Conservation (phyloP, 495 filamentous ascomycete genomes). For the Daldinia bambusicola region DNA sequence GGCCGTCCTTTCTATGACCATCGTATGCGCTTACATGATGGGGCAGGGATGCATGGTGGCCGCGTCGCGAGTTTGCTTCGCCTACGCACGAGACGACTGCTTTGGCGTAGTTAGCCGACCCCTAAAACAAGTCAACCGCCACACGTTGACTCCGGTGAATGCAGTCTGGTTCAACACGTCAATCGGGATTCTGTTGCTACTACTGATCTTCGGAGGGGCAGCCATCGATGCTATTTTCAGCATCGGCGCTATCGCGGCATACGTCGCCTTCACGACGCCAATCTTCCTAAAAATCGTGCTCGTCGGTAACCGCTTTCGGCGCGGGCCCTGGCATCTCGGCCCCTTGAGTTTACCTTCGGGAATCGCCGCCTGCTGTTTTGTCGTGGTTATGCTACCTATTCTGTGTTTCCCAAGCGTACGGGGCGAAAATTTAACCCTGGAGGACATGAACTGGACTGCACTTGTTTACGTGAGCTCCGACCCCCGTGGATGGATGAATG, state of each 20-base stretch:
- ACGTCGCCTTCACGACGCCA: conserved; percentile 78
- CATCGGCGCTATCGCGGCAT: conserved; percentile 79
- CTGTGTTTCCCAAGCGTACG: conserved; percentile 73
- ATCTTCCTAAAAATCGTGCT: conserved; percentile 81
- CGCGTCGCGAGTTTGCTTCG: conserved; percentile 80
- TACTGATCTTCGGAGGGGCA: conserved; percentile 74
- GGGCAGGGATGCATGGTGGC: conserved; percentile 87
- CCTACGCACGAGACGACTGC: conserved; percentile 81
- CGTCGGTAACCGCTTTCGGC: conserved; percentile 74
- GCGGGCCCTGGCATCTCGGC: conserved; percentile 80
- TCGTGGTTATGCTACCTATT: conserved; percentile 78
- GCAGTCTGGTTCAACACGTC: conserved; percentile 78
- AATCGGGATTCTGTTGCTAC: conserved; percentile 70
- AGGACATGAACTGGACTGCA: conserved; percentile 80
- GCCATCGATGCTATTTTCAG: conserved; percentile 80
- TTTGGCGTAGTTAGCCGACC: conserved; percentile 69
- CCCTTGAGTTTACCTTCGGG: conserved; percentile 70
- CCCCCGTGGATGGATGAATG: background rate
- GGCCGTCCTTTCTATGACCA: conserved; percentile 73
- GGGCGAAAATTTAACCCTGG: conserved; percentile 65
- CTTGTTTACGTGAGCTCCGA: conserved; percentile 68
- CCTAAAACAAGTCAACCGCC: conserved; percentile 73
- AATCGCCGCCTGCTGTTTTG: conserved; percentile 68
- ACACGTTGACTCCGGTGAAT: conserved; percentile 79
- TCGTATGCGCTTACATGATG: conserved; percentile 82